A percentile compares a stretch with the other conserved stretches of the same genome.
These are phyloP conservation scores for Arthrobotrys entomopaga DNA, from an alignment of 2,329 filamentous ascomycete genomes.

Conservation along the genomic window DNA sequence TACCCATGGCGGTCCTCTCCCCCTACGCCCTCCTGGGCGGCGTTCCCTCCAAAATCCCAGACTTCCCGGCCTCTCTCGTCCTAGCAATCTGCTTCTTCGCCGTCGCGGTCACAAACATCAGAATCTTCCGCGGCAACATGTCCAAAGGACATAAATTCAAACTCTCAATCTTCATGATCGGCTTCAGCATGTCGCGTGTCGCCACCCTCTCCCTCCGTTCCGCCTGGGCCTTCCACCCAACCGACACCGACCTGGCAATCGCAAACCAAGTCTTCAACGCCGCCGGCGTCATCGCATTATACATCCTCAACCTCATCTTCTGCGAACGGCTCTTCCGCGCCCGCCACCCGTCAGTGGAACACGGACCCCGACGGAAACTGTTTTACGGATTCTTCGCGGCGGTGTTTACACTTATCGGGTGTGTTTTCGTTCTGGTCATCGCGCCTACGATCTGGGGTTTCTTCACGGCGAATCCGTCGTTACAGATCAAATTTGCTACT, in stretches of 20 bases:
- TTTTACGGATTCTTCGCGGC: constrained; percentile 68
- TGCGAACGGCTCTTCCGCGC: constrained; percentile 79
- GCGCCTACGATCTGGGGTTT: constrained; percentile 43
- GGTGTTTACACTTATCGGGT: constrained; percentile 69
- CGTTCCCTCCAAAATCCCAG: constrained; percentile 48
- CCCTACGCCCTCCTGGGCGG: constrained; percentile 41
- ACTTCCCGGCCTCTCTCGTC: constrained; percentile 50
- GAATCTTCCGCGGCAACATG: constrained; percentile 48
- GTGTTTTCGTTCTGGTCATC: constrained; percentile 38
- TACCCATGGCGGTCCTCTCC: constrained; percentile 16
- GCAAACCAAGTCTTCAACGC: constrained; percentile 76
- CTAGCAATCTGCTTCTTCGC: constrained; percentile 44
- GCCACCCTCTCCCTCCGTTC: constrained; percentile 67
- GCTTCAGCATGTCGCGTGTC: constrained; percentile 58
- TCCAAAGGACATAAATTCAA: constrained; percentile 65
- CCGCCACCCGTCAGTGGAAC: constrained; percentile 68
- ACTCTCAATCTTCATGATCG: constrained; percentile 53
- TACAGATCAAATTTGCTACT: constrained; percentile 31
- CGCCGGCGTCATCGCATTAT: constrained; percentile 78
- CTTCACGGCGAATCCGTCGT: constrained; percentile 29
- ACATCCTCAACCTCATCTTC: constrained; percentile 81
- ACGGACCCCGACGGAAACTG: constrained; percentile 66
- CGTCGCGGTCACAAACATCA: constrained; percentile 51
- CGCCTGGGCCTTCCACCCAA: constrained; percentile 66
- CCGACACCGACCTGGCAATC: constrained; percentile 65